Percentiles rank a stretch among this genome's conserved stretches.
These are phyloP conservation scores for Rhynchospora tenuis DNA, from an alignment of 176 grass and related monocot species.

Conservation along the genomic window DNA sequence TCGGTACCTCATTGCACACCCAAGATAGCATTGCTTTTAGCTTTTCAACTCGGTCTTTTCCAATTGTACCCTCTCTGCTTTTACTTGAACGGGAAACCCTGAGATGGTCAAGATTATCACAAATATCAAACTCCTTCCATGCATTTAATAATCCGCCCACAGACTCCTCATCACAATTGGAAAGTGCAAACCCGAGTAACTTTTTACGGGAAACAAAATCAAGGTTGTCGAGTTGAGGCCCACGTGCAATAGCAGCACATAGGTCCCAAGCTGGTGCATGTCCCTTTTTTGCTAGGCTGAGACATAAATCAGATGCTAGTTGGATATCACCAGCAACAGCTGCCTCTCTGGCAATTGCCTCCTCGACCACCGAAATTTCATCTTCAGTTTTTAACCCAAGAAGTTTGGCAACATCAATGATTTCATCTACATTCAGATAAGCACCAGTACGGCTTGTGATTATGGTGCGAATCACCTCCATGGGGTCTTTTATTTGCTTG, in stretches of 20 bases:
- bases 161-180: slow-evolving; percentile 75
- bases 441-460: slow-evolving; percentile 76
- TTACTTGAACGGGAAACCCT: slow-evolving; percentile 46
- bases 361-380: slow-evolving; percentile 73
- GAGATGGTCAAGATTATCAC: slow-evolving; percentile 62
- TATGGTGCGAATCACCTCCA: slow-evolving; percentile 77
- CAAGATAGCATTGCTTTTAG: slow-evolving; percentile 59
- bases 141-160: slow-evolving; percentile 83
- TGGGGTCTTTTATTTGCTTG: slow-evolving; percentile 79
- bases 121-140: slow-evolving; percentile 87
- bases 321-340: slow-evolving; percentile 79
- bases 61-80: slow-evolving; percentile 31
- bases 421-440: slow-evolving; percentile 93
- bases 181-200: slow-evolving; percentile 77
- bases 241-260: slow-evolving; percentile 81
- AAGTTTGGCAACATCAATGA: slow-evolving; percentile 81
- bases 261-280: slow-evolving; percentile 80
- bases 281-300: slow-evolving; percentile 60
- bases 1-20: slow-evolving; percentile 47
- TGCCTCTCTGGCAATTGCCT: slow-evolving; percentile 90
- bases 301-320: slow-evolving; percentile 87
- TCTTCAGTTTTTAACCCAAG: slow-evolving; percentile 79
- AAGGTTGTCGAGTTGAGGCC: slow-evolving; percentile 76
- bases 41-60: slow-evolving; percentile 34
- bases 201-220: slow-evolving; percentile 59